phyloP scores from a whole-genome alignment of 352 stramenopile genomes.

The Aphanomyces astaci region DNA sequence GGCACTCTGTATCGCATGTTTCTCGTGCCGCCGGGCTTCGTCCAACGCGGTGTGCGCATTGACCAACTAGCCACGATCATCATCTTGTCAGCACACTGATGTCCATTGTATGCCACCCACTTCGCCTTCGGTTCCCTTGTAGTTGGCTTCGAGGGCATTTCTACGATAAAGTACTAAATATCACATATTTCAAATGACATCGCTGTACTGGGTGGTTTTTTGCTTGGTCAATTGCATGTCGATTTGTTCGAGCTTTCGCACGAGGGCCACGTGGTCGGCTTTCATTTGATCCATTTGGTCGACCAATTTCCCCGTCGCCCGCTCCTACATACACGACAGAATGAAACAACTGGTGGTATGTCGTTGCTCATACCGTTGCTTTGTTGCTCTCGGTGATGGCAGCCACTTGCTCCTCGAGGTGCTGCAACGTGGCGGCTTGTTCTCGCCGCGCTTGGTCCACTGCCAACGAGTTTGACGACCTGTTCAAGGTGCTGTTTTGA shows the following conservation, averaged over 20 bases:
- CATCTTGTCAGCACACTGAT: not conserved
- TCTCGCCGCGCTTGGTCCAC: not conserved
- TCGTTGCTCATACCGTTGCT: not conserved
- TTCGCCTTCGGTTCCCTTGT: conserved; percentile 5
- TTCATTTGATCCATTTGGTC: conserved; percentile 13
- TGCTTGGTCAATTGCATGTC: conserved; percentile 7
- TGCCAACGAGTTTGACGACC: not conserved
- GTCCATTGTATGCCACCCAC: too few relatives aligned
- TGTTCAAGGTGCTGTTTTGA: too few relatives aligned
- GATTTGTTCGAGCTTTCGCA: conserved; percentile 7
- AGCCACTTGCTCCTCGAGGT: not conserved
- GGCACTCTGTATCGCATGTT: conserved; percentile 1
- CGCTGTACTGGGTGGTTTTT: not conserved
- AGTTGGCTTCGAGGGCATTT: conserved; percentile 1
- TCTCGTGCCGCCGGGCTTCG: conserved; percentile 8
- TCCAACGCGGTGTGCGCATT: conserved; percentile 3
- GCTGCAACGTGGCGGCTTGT: not conserved
- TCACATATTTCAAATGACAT: not conserved
- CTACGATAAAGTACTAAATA: conserved; percentile 1
- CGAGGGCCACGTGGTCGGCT: not conserved
- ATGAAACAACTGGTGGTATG: not conserved
- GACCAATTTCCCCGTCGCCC: not conserved
- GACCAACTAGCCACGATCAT: not conserved
- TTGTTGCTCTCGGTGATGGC: not conserved
- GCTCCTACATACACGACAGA: not conserved